Evolutionary conservation across 495 filamentous ascomycete genomes (phyloP).

Genomic region (Niebla homalea): DNA sequence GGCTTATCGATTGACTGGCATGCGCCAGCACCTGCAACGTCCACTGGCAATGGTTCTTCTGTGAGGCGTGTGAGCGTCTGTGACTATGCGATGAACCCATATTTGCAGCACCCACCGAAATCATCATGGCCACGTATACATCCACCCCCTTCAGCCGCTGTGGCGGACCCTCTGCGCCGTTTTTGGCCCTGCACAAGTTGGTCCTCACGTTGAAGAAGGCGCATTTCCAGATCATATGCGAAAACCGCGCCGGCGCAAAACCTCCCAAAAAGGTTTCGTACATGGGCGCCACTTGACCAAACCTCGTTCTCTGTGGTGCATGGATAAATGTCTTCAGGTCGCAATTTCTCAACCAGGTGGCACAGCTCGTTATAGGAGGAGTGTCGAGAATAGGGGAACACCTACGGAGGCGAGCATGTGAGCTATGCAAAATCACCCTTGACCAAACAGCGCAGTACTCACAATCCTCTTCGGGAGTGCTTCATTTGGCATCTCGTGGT

Average conservation of each 20-base stretch:
- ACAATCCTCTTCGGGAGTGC: constrained; percentile 4
- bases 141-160: neutral
- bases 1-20: no score
- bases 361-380: constrained; percentile 76
- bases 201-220: neutral
- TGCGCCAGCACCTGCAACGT: no score
- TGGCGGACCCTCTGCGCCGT: neutral
- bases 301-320: constrained; percentile 56
- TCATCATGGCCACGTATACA: no score
- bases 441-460: constrained; percentile 1
- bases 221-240: constrained; percentile 53
- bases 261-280: constrained; percentile 56
- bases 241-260: constrained; percentile 49
- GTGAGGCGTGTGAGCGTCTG: no score
- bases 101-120: no score
- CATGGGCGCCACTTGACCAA: constrained; percentile 52
- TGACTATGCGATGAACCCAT: no score
- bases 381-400: constrained; percentile 82
- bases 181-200: neutral
- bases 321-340: constrained; percentile 66
- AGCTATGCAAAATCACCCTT: no score
- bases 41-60: no score
- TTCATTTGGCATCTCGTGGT: neutral
- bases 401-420: constrained; percentile 13
- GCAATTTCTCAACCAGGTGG: constrained; percentile 51